These are phyloP conservation scores for Populus ilicifolia DNA, from an alignment of 345 rosid species.

Conservation along the genomic window DNA sequence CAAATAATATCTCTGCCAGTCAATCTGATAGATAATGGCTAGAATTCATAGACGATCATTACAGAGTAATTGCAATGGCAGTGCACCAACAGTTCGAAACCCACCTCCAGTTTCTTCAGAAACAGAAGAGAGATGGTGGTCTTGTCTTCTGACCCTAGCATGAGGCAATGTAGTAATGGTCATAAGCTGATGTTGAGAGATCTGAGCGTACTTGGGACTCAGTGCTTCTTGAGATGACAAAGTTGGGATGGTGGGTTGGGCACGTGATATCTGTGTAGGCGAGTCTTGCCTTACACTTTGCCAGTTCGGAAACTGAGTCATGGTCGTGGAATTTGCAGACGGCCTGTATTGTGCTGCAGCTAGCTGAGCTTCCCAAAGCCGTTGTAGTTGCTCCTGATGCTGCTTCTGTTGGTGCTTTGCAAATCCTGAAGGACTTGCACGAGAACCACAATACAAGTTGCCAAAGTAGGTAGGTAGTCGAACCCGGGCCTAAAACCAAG, in stretches of 20 bases:
- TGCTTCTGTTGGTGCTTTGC: constrained; percentile 42
- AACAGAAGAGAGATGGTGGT: constrained; percentile 38
- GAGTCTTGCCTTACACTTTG: constrained; percentile 40
- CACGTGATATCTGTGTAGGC: constrained; percentile 25
- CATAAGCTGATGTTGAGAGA: constrained; percentile 33
- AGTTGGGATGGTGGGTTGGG: constrained; percentile 23
- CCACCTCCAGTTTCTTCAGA: constrained; percentile 36
- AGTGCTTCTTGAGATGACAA: constrained; percentile 23
- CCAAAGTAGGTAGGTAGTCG: constrained; percentile 38
- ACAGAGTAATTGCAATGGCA: constrained; percentile 61
- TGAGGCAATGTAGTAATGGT: constrained; percentile 36
- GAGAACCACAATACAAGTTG: constrained; percentile 30
- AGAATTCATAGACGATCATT: constrained; percentile 36
- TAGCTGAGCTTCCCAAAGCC: constrained; percentile 48
- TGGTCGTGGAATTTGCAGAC: constrained; percentile 23
- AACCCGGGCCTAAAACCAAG: constrained; percentile 40
- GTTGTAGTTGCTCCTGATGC: constrained; percentile 13
- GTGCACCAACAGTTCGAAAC: constrained; percentile 34
- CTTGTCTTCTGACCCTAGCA: constrained; percentile 44
- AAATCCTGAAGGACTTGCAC: constrained; percentile 15
- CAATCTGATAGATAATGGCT: neutral
- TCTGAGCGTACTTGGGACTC: constrained; percentile 32
- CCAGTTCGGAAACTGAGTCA: constrained; percentile 42
- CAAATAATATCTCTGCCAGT: constrained; percentile 9
- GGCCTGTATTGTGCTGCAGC: constrained; percentile 44